These are phyloP conservation scores for Rhizopogon hawkerae DNA, from an alignment of 1,284 basidiomycete species.

Conservation along the genomic window DNA sequence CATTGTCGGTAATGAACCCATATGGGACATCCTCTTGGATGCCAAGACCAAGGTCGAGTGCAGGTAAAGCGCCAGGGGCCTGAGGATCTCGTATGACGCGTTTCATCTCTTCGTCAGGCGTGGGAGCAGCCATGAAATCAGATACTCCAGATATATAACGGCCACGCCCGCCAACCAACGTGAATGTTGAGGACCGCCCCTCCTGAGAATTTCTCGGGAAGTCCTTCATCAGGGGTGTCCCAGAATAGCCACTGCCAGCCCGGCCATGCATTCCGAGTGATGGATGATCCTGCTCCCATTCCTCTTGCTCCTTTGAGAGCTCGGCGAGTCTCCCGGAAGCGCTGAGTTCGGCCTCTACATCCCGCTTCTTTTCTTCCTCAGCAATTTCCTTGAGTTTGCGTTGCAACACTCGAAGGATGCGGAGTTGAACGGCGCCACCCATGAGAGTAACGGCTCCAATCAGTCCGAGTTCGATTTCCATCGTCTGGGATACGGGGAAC, in stretches of 20 bases:
- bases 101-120: conserved; percentile 48
- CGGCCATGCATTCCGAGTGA: conserved; percentile 50
- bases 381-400: conserved; percentile 72
- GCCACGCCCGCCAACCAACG: conserved; percentile 41
- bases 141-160: conserved; percentile 60
- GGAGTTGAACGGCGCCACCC: conserved; percentile 86
- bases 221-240: conserved; percentile 51
- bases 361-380: conserved; percentile 64
- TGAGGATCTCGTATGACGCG: conserved; percentile 44
- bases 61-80: conserved; percentile 52
- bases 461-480: conserved; percentile 90
- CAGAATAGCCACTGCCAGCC: conserved; percentile 50
- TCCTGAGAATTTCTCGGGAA: conserved; percentile 45
- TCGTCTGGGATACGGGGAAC: conserved; percentile 81
- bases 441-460: conserved; percentile 74
- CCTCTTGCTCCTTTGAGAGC: conserved; percentile 63
- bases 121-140: conserved; percentile 58
- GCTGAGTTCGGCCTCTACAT: conserved; percentile 67
- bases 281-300: conserved; percentile 85
- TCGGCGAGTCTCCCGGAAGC: conserved; percentile 67
- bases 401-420: conserved; percentile 72
- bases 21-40: conserved; percentile 66
- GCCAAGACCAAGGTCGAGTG: conserved; percentile 63
- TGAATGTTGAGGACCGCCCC: conserved; percentile 40
- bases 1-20: conserved; percentile 45